Base-by-base conservation (phyloP, 2,329 filamentous ascomycete species). In the Didymosphaeria variabile region DNA sequence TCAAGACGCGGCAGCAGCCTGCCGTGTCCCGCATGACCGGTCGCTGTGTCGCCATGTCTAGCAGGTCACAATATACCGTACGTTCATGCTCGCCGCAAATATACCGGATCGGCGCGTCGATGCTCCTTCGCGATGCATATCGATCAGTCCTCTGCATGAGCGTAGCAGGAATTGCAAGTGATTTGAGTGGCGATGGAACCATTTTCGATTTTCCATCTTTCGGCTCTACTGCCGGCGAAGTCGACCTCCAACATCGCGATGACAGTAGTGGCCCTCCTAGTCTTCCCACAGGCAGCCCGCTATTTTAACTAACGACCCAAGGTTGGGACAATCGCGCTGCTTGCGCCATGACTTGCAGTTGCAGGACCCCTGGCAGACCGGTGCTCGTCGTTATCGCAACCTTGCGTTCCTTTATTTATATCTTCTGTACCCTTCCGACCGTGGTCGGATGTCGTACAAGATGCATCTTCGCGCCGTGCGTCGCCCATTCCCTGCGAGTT, bases 11-110 rank as follows among this genome's bases (percentile, higher is more conserved):
- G 36, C 50, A 40, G 12, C 34, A 53, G 9, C 3, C 36, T 44
- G 51, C 17, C 26, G 51, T 54, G 38, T 42, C 51, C 19, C 51
- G 36, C 51, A 29, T 42, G 23, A 44, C 36, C 34, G 10, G 23
- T 15, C 32, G n/a, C 19, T 52, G 19, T n/a, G 32, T 26, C 19
- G 32, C 29, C 38, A n/a, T 51, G 34, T 40, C 5, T 9, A 40
- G 36, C 32, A 53, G 13, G 15, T 40, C 38, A n/a, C 38, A 40
- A 38, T 3, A 38, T 15, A 54, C 15, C 13, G 23, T 38, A 42
- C 34, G 36, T 42, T 29, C 36, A 15, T n/a, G n/a, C n/a, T 38
- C n/a, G 13, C n/a, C 17, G 15, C 3, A 53, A 42, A 31, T 42
- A 29, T 15, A 10, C 36, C 51, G 15, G 51, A 54, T 31, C 51